Base-by-base conservation (phyloP, 2,329 filamentous ascomycete species). In the Sclerotinia trifoliorum region DNA sequence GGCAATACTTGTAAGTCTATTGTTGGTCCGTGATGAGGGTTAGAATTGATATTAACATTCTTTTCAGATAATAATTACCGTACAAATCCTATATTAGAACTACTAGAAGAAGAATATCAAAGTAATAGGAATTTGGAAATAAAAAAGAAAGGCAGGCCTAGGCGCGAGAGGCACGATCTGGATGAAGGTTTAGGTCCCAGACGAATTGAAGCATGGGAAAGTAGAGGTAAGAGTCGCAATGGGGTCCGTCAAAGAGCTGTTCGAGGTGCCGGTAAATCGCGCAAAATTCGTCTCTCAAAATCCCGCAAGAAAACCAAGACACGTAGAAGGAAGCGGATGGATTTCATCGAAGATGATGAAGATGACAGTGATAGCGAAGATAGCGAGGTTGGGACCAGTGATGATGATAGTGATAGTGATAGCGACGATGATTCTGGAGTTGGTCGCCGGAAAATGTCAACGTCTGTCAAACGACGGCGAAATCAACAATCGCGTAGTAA, bases 71-170 rank as follows among this genome's bases (percentile, higher is more conserved):
- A 64, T 17, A 11, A 5, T 64, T 64, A 51, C 5, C 24, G 13
- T 29, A 39, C n/a, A 42, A 64, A 54, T 26, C 61, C 48, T 26
- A 11, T 64, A 15, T 64, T 64, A 10, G 49, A 52, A n/a, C 21
- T 64, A 42, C 48, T 64, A 21, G 48, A 54, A 42, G 61, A 54
- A n/a, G 61, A 64, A 26, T 64, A 64, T 19, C 48, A 64, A 42
- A 54, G n/a, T 10, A 64, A 54, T 4, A 51, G 32, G 24, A 54
- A 42, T 39, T 42, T 54, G 32, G 32, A 42, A 42, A 26, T 19
- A 54, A 32, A n/a, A 42, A 64, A 24, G 5, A 54, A 42, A 42
- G n/a, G n/a, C n/a, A 64, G n/a, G 13, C 49, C 26, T 24, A 62
- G 58, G 8, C 21, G 29, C 15, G 46, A 49, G 44, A 62, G 29